Evolutionary conservation across 306 rosid genomes (phyloP).

Genomic region (Cotoneaster glaucophyllus): DNA sequence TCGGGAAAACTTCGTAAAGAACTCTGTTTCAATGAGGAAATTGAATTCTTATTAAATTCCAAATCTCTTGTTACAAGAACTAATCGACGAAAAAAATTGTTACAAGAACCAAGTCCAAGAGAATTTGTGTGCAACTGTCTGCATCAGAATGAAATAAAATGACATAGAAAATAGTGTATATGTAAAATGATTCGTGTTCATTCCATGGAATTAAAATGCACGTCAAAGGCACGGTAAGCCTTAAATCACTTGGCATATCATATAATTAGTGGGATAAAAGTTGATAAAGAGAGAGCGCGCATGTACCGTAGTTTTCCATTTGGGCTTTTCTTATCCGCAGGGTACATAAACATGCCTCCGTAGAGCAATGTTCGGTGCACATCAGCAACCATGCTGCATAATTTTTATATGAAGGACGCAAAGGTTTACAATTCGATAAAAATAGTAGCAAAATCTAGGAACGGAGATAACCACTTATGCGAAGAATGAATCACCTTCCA

Average conservation of each 20-base stretch:
- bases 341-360: conserved; percentile 91
- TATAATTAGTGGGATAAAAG: not conserved
- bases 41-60: not conserved
- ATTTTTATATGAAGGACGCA: not conserved
- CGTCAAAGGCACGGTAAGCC: not conserved
- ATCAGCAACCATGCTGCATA: conserved; percentile 95
- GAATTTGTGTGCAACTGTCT: no score
- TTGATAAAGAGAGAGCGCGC: not conserved
- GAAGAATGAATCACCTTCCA: conserved; percentile 54
- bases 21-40: conserved; percentile 37
- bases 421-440: not conserved
- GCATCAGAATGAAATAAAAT: no score
- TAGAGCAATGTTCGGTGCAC: conserved; percentile 96
- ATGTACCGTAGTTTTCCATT: conserved; percentile 82
- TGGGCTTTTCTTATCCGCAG: conserved; percentile 88
- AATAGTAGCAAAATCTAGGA: not conserved
- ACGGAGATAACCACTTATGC: not conserved
- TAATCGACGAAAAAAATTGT: no score
- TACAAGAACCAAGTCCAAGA: no score
- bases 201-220: no score
- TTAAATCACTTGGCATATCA: no score
- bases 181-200: no score
- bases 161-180: no score
- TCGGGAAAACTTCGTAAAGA: conserved; percentile 89
- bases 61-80: not conserved